A percentile compares a stretch with the other conserved stretches of the same genome.
These are phyloP conservation scores for Aspergillus baeticus DNA, from an alignment of 495 filamentous ascomycete genomes.

Conservation along the genomic window DNA sequence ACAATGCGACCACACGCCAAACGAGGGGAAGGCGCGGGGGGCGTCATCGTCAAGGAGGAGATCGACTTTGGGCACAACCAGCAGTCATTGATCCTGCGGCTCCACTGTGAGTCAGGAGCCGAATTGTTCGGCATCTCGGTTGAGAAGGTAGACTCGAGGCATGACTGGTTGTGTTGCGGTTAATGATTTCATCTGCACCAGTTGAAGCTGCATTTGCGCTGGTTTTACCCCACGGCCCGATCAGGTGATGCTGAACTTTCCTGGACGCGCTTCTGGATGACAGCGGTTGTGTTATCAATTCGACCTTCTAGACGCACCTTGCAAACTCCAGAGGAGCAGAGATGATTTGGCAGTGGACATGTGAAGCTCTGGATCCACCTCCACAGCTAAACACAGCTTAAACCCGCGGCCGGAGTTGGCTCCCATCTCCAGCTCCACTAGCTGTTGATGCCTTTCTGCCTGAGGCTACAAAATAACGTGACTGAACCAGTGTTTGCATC, in stretches of 20 bases:
- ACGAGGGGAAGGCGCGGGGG: constrained; percentile 18
- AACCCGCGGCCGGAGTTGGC: too few species aligned
- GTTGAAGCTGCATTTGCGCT: not conserved
- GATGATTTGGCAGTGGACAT: too few species aligned
- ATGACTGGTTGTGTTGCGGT: not conserved
- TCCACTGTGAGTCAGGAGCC: constrained; percentile 2
- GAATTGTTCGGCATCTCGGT: not conserved
- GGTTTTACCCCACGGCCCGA: constrained; percentile 7
- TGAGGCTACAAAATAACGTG: not conserved
- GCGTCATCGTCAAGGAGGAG: too few species aligned
- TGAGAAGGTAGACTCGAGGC: too few species aligned
- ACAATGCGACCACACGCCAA: constrained; percentile 11
- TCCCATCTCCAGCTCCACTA: not conserved
- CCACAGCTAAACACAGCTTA: too few species aligned
- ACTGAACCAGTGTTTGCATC: not conserved
- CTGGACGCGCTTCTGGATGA: not conserved
- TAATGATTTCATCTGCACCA: not conserved
- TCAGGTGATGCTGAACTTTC: constrained; percentile 9
- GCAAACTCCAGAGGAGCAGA: too few species aligned
- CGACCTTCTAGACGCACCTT: not conserved
- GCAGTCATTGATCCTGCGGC: not conserved
- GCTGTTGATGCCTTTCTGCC: constrained; percentile 5
- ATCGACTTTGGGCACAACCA: not conserved
- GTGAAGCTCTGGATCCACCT: too few species aligned
- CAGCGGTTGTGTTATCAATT: not conserved